phyloP scores from a whole-genome alignment of 768 basidiomycete genomes.

The Mrakia frigida region DNA sequence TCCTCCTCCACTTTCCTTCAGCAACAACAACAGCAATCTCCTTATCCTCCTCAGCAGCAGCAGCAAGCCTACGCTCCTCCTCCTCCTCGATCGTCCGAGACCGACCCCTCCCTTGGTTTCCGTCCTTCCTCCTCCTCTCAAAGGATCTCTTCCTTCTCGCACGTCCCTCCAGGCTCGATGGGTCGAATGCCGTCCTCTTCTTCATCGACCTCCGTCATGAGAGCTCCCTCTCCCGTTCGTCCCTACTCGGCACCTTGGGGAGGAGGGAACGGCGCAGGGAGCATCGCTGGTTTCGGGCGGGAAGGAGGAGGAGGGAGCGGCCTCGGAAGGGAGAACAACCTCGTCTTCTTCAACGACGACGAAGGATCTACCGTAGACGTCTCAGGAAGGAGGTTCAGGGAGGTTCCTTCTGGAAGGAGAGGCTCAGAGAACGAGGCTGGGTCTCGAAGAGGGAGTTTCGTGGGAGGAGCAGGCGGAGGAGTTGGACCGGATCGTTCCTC shows the following conservation, averaged over 20 bases:
- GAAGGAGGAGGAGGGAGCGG: background rate
- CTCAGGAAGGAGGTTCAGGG: background rate
- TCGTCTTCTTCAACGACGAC: background rate
- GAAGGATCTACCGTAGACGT: background rate
- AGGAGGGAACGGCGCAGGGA: background rate
- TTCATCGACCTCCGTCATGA: background rate
- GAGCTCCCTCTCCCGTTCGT: background rate
- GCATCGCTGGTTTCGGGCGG: slow-evolving; percentile 1
- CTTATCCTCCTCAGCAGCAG: background rate
- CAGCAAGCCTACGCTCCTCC: background rate
- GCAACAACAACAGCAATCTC: background rate
- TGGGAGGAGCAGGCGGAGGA: slow-evolving; percentile 1
- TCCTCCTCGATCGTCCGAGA: background rate
- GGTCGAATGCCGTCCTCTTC: background rate
- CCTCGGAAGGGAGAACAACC: background rate
- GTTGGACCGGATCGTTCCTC: slow-evolving; percentile 7
- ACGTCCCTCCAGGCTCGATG: background rate
- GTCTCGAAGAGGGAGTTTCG: background rate
- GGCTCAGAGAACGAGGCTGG: background rate
- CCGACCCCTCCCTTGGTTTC: background rate
- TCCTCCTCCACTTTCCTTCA: background rate
- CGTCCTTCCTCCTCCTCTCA: background rate
- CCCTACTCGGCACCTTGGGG: background rate
- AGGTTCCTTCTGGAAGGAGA: background rate
- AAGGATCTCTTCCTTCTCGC: background rate